phyloP scores from a whole-genome alignment of 75 land plant genomes.

The Isoetes taiwanensis region DNA sequence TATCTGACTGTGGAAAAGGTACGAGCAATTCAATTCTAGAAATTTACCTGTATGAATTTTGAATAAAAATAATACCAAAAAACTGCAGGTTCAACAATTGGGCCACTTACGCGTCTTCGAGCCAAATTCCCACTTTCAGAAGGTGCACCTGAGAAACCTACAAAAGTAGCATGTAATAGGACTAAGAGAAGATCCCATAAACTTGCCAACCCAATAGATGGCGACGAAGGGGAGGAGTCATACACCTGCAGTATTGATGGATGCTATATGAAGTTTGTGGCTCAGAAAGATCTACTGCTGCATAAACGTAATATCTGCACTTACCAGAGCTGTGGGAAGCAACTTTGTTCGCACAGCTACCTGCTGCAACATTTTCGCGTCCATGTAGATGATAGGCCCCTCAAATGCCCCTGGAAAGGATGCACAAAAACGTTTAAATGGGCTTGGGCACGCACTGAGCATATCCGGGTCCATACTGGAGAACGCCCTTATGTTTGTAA shows the following conservation, averaged over 20 bases:
- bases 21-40: too few species aligned
- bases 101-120: too few species aligned
- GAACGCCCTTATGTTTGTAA: constrained; percentile 83
- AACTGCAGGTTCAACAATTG: too few species aligned
- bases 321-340: constrained; percentile 78
- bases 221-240: constrained; percentile 32
- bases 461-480: constrained; percentile 93
- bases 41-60: too few species aligned
- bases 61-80: too few species aligned
- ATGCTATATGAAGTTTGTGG: constrained; percentile 66
- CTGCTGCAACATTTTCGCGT: constrained; percentile 84
- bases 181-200: too few species aligned
- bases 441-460: constrained; percentile 99
- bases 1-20: too few species aligned
- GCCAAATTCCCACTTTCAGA: too few species aligned
- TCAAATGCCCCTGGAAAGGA: constrained; percentile 95
- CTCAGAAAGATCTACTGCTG: constrained; percentile 51
- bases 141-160: too few species aligned
- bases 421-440: constrained; percentile 95
- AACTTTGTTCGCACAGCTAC: constrained; percentile 91
- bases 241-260: constrained; percentile 83
- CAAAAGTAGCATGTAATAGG: too few species aligned
- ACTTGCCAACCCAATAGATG: too few species aligned
- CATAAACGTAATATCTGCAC: constrained; percentile 80
- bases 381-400: constrained; percentile 81